Percentiles rank a stretch among this genome's conserved stretches.
Conservation (phyloP, 2,329 filamentous ascomycete genomes). For the Beauveria medogensis region DNA sequence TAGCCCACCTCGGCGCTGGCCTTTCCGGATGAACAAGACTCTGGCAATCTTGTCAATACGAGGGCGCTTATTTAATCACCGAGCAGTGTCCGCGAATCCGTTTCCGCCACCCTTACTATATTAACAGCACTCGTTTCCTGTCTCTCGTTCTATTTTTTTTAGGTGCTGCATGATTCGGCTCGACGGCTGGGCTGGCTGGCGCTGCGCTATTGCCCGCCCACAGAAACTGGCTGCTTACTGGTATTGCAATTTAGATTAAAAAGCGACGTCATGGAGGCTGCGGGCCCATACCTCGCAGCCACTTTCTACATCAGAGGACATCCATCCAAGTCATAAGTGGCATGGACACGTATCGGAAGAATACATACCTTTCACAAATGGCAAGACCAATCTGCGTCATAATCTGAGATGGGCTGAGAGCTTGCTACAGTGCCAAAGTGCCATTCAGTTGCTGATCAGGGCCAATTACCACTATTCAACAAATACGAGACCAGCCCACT, state of each 20-base stretch:
- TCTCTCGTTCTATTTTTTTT: too few relatives aligned
- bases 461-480: not conserved
- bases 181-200: not conserved
- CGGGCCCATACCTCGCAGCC: too few relatives aligned
- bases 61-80: not conserved
- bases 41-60: not conserved
- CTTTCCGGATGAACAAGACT: not conserved
- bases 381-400: not conserved
- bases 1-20: not conserved
- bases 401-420: not conserved
- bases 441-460: not conserved
- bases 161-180: not conserved
- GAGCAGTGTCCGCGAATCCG: not conserved
- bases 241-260: too few relatives aligned
- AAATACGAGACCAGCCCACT: not conserved
- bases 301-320: too few relatives aligned
- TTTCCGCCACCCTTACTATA: too few relatives aligned
- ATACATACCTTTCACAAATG: not conserved
- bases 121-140: not conserved
- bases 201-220: not conserved
- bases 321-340: not conserved
- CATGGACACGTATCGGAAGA: not conserved
- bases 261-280: too few relatives aligned
- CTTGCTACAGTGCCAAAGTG: too few relatives aligned
- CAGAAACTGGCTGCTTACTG: not conserved